Evolutionary conservation across 139 green algal species (phyloP), one percentile per base, ranked within the genome.

Genomic region (Trebouxia sp.): DNA sequence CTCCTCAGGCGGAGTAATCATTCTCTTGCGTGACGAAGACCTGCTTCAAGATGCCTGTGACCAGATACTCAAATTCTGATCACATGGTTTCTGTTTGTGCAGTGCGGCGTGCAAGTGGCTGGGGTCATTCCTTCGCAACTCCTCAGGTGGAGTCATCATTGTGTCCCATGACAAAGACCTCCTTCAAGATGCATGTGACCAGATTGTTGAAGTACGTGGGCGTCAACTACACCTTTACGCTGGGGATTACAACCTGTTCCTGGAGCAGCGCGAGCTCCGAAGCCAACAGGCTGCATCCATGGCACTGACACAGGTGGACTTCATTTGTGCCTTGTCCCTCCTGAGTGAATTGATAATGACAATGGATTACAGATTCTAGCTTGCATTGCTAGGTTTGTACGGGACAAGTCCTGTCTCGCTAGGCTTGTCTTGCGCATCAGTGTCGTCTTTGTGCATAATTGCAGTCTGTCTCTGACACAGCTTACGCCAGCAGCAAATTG

Each of bases 101-200:
- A 72, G 62, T 72, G 62, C 62, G 9, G 67, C 75, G 3, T 80
- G 58, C 24, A 89, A 88, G 65, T 95, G 92, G 91, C 85, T 95
- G 53, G 85, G 83, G 6, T 74, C 84, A 26, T 94, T 92, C 78
- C 65, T 96, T 75, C 56, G 79, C 14, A 83, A 55, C 10, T 89
- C 65, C 22, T 83, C 76, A 20, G 85, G 78, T 28, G 87, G 83
- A 0, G 66, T 92, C 26, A 45, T 96, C 0, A 84, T 95, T 28
- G 92, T 96, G 43, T 89, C 77, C 2, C 92, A 96, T 87, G 90
- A 94, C 55, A 85, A 92, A 75, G 82, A 75, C 38, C 87, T 96
- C 43, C 84, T 96, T 79, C 65, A 93, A 77, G 74, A 76, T 14
- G 81, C 78, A 65, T 90, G 83, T 65, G 42, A 87, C 66, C 78